Percentiles rank a stretch among this genome's conserved stretches.
phyloP scores from a whole-genome alignment of 441 rosid genomes.

The Arabidopsis hybrid region DNA sequence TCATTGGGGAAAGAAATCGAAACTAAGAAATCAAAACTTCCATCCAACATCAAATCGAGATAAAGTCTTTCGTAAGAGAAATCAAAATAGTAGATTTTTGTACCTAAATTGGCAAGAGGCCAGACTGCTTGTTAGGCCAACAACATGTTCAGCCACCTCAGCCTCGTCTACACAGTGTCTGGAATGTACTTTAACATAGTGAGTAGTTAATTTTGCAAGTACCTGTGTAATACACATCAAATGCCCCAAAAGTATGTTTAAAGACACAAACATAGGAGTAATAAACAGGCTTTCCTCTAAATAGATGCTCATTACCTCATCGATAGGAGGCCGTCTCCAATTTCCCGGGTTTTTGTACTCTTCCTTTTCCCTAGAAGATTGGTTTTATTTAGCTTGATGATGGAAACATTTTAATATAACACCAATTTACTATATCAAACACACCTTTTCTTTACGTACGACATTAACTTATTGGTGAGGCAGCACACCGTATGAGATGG shows the following conservation, averaged over 20 bases:
- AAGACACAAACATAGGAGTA: background rate
- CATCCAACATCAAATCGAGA: background rate
- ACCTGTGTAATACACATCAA: constrained; percentile 56
- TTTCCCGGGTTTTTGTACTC: constrained; percentile 75
- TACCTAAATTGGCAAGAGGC: constrained; percentile 94
- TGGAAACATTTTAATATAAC: background rate
- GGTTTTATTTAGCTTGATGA: constrained; percentile 26
- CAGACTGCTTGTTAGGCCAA: constrained; percentile 83
- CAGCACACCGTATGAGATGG: constrained; percentile 87
- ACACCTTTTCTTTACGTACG: constrained; percentile 83
- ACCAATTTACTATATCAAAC: constrained; percentile 13
- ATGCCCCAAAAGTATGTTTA: background rate
- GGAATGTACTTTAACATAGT: constrained; percentile 71
- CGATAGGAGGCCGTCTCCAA: constrained; percentile 87
- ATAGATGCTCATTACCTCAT: constrained; percentile 65
- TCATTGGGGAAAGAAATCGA: background rate
- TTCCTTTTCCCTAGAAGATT: constrained; percentile 76
- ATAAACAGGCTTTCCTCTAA: background rate
- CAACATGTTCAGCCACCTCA: constrained; percentile 91
- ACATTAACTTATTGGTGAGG: constrained; percentile 84
- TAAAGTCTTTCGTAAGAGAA: too few species aligned
- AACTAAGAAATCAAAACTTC: background rate
- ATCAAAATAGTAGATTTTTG: background rate
- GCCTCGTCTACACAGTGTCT: constrained; percentile 95
- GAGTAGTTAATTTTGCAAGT: constrained; percentile 79